These are phyloP conservation scores for Phytophthora podocarpi DNA, from an alignment of 352 stramenopile genomes.

Conservation along the genomic window DNA sequence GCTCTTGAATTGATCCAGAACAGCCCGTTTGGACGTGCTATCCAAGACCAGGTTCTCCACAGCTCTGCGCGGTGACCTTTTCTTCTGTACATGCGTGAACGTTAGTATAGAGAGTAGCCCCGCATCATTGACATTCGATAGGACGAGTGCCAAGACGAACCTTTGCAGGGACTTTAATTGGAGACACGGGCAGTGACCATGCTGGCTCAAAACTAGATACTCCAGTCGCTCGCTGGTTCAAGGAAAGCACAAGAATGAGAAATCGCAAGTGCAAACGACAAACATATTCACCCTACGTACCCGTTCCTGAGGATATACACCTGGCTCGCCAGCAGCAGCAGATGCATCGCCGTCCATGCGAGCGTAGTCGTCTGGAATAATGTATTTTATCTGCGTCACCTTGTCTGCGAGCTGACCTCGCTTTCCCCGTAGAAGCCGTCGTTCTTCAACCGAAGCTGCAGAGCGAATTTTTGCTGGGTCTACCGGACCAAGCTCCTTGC, in stretches of 20 bases:
- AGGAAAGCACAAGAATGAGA: background rate
- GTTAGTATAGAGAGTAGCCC: too few species aligned
- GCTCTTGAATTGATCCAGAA: conserved; percentile 66
- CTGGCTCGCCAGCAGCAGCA: conserved; percentile 30
- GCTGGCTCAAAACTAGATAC: conserved; percentile 10
- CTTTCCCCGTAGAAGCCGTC: conserved; percentile 27
- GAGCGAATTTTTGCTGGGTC: conserved; percentile 56
- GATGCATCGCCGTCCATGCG: conserved; percentile 21
- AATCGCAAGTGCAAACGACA: background rate
- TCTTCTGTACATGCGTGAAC: conserved; percentile 1
- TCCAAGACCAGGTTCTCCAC: conserved; percentile 56
- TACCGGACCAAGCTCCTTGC: conserved; percentile 39
- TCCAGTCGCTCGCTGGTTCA: conserved; percentile 7
- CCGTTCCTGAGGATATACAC: conserved; percentile 51
- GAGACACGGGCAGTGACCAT: conserved; percentile 50
- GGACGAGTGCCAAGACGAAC: conserved; percentile 7
- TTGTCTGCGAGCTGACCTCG: conserved; percentile 52
- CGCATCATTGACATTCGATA: background rate
- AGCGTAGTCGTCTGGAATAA: conserved; percentile 37
- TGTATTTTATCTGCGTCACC: conserved; percentile 46
- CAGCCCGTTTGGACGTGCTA: conserved; percentile 49
- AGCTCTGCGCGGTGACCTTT: conserved; percentile 13
- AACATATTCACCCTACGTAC: conserved; percentile 20
- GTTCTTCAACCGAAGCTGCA: conserved; percentile 44
- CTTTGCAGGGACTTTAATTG: conserved; percentile 44